Conservation (phyloP, 1,284 basidiomycete genomes). For the Heterobasidion occidentale region DNA sequence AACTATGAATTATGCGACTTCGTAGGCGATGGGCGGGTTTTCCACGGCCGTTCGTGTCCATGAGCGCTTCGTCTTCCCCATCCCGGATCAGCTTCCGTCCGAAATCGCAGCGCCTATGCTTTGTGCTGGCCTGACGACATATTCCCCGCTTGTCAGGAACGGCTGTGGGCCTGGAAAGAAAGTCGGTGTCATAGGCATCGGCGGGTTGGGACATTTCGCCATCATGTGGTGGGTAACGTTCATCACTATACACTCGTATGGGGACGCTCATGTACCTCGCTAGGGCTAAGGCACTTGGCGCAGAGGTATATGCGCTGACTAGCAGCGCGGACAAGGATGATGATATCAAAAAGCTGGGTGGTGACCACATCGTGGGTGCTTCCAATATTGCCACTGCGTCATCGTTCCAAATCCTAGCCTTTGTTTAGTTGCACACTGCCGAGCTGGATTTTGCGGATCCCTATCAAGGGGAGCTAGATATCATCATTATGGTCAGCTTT, state of each 20-base stretch:
- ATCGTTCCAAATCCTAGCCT: too few species aligned
- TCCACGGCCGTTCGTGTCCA: conserved; percentile 59
- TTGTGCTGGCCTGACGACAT: conserved; percentile 63
- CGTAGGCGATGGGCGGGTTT: conserved; percentile 47
- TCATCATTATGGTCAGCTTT: not conserved
- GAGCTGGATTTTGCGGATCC: not conserved
- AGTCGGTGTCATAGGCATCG: conserved; percentile 62
- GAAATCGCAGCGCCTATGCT: conserved; percentile 46
- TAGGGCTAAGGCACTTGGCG: conserved; percentile 14
- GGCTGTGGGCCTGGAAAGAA: conserved; percentile 57
- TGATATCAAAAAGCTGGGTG: conserved; percentile 14
- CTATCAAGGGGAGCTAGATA: not conserved
- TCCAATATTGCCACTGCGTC: not conserved
- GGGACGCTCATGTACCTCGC: not conserved
- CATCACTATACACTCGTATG: not conserved
- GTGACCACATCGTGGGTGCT: not conserved
- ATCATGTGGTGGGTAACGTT: conserved; percentile 5
- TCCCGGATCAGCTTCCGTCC: conserved; percentile 51
- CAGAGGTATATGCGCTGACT: conserved; percentile 62
- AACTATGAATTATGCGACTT: too few species aligned
- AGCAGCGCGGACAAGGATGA: conserved; percentile 53
- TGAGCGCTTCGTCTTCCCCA: conserved; percentile 62
- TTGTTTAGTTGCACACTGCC: not conserved
- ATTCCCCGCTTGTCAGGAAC: conserved; percentile 55
- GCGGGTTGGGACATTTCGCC: conserved; percentile 37